phyloP scores from a whole-genome alignment of 2,329 filamentous ascomycete species.

The Zymoseptoria crescenta region DNA sequence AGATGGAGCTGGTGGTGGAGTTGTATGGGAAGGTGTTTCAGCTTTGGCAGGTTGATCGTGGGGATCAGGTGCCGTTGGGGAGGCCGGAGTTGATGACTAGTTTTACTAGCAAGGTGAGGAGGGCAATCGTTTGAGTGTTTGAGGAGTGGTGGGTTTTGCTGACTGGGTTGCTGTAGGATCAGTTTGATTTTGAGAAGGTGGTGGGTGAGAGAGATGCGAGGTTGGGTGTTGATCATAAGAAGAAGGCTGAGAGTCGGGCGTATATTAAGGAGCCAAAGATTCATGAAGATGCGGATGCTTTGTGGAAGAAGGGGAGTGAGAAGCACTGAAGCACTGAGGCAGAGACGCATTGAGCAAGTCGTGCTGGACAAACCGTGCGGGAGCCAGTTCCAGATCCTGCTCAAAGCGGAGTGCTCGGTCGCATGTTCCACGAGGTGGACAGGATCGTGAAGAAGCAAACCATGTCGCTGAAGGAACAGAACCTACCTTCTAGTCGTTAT shows the following conservation, averaged over 20 bases:
- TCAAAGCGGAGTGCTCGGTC: too few species aligned
- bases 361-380: not conserved
- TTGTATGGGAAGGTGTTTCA: conserved; percentile 82
- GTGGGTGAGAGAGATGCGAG: conserved; percentile 47
- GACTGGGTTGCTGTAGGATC: conserved; percentile 48
- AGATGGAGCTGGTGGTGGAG: conserved; percentile 68
- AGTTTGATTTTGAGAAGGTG: conserved; percentile 41
- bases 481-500: too few species aligned
- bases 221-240: conserved; percentile 44
- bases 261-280: conserved; percentile 45
- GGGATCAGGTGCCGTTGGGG: conserved; percentile 56
- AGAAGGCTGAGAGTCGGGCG: conserved; percentile 47
- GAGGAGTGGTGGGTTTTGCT: conserved; percentile 25
- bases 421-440: too few species aligned
- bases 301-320: conserved; percentile 33
- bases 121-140: too few species aligned
- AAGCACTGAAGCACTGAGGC: not conserved
- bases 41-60: conserved; percentile 75
- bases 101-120: conserved; percentile 38
- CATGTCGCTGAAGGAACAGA: too few species aligned
- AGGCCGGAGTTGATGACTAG: conserved; percentile 58
- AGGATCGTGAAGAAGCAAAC: too few species aligned
- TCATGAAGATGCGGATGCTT: conserved; percentile 41
- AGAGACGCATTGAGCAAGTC: not conserved
- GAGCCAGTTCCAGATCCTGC: too few species aligned